Evolutionary conservation across 1,284 basidiomycete genomes (phyloP).

Genomic region (Filobasidium uniguttulatum): DNA sequence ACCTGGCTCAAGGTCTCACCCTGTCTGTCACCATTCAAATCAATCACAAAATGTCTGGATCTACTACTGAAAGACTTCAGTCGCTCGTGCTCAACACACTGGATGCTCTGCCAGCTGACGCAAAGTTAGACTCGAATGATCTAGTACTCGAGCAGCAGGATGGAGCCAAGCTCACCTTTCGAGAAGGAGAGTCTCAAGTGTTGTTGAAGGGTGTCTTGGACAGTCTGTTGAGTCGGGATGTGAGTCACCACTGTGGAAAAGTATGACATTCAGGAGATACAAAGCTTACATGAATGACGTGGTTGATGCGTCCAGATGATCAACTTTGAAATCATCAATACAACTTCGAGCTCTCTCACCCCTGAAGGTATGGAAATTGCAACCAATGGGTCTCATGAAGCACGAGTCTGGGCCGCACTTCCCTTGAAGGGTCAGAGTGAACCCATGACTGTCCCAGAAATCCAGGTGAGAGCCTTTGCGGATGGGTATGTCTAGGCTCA

Average conservation of each 20-base stretch:
- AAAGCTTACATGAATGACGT: too few relatives aligned
- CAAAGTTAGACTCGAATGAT: slow-evolving; percentile 60
- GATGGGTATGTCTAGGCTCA: not conserved
- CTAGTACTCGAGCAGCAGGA: slow-evolving; percentile 55
- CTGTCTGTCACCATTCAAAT: too few relatives aligned
- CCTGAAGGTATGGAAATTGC: slow-evolving; percentile 69
- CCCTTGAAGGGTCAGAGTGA: slow-evolving; percentile 54
- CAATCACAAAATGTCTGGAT: slow-evolving; percentile 3
- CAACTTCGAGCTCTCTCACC: slow-evolving; percentile 57
- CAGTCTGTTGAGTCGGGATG: slow-evolving; percentile 72
- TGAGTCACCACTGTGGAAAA: slow-evolving; percentile 40
- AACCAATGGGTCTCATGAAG: slow-evolving; percentile 79
- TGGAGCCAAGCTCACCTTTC: slow-evolving; percentile 38
- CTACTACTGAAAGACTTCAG: slow-evolving; percentile 50
- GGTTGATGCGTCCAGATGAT: too few relatives aligned
- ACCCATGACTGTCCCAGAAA: slow-evolving; percentile 51
- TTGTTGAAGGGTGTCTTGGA: slow-evolving; percentile 74
- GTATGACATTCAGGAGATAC: too few relatives aligned
- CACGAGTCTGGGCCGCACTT: slow-evolving; percentile 74
- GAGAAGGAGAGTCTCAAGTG: slow-evolving; percentile 60
- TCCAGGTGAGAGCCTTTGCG: slow-evolving; percentile 39
- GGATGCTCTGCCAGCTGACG: slow-evolving; percentile 40
- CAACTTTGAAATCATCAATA: slow-evolving; percentile 62
- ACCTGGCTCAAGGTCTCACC: too few relatives aligned
- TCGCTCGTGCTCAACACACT: slow-evolving; percentile 62